phyloP scores from a whole-genome alignment of 345 rosid species.

The Moricandia moricandioides region DNA sequence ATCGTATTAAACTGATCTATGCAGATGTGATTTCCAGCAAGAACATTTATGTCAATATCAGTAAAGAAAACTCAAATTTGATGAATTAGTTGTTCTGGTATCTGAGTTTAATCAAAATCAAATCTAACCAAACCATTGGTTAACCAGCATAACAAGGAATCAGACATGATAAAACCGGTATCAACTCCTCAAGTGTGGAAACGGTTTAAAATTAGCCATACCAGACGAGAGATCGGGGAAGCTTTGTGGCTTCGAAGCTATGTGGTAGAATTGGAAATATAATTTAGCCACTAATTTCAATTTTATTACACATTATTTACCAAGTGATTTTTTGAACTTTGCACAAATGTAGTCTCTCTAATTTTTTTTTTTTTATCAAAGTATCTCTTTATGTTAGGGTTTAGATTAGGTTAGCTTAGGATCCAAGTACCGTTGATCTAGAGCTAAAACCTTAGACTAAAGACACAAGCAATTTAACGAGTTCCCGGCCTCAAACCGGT shows the following conservation, averaged over 20 bases:
- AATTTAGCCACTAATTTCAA: no score
- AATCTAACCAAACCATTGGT: not conserved
- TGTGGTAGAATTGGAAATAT: no score
- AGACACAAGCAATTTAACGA: no score
- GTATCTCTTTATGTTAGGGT: no score
- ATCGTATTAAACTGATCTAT: not conserved
- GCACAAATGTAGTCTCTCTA: no score
- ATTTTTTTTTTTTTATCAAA: not conserved
- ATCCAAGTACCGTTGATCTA: no score
- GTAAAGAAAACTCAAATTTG: not conserved
- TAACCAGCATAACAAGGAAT: not conserved
- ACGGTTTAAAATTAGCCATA: not conserved
- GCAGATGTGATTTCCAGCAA: not conserved
- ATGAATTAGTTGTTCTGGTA: not conserved
- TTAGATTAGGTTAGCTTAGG: no score
- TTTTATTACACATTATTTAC: no score
- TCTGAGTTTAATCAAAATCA: not conserved
- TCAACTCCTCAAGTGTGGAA: not conserved
- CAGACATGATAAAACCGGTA: not conserved
- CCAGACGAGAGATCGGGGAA: not conserved
- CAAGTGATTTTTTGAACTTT: no score
- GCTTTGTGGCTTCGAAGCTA: conserved; percentile 36
- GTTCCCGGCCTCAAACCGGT: no score
- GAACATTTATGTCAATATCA: not conserved
- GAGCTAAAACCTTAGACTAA: no score